These are phyloP conservation scores for Isatis tinctoria DNA, from an alignment of 345 rosid species.

Conservation along the genomic window DNA sequence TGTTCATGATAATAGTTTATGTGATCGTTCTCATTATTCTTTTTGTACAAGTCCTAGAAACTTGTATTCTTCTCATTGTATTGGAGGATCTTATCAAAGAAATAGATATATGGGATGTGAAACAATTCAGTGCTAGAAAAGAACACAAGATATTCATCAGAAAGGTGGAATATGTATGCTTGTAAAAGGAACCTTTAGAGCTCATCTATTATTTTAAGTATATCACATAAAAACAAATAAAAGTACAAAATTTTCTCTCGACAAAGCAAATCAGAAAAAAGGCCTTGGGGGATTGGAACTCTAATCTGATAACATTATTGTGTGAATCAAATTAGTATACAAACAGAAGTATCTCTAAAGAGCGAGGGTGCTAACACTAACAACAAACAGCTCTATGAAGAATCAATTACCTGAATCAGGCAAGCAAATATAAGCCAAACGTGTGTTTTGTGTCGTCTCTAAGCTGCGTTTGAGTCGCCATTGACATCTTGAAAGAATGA, in stretches of 20 bases:
- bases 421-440: neutral
- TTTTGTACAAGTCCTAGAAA: conserved; percentile 18
- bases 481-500: conserved; percentile 64
- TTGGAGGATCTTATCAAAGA: neutral
- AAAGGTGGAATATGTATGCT: neutral
- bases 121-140: neutral
- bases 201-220: conserved; percentile 12
- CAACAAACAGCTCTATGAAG: conserved; percentile 19
- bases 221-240: conserved; percentile 2
- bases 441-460: conserved; percentile 13
- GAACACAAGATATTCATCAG: neutral
- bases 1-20: neutral
- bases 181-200: neutral
- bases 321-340: conserved; percentile 16
- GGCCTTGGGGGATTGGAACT: neutral
- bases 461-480: conserved; percentile 37
- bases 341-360: neutral
- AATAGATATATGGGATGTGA: neutral
- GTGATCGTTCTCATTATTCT: neutral
- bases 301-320: conserved; percentile 31
- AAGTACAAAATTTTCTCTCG: conserved; percentile 21
- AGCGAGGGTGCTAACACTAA: conserved; percentile 5
- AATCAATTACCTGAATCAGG: conserved; percentile 23
- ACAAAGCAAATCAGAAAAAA: conserved; percentile 1
- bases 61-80: neutral